Evolutionary conservation across 371 early-diverging fungal species (phyloP).

Genomic region (Sporodiniella umbellata): DNA sequence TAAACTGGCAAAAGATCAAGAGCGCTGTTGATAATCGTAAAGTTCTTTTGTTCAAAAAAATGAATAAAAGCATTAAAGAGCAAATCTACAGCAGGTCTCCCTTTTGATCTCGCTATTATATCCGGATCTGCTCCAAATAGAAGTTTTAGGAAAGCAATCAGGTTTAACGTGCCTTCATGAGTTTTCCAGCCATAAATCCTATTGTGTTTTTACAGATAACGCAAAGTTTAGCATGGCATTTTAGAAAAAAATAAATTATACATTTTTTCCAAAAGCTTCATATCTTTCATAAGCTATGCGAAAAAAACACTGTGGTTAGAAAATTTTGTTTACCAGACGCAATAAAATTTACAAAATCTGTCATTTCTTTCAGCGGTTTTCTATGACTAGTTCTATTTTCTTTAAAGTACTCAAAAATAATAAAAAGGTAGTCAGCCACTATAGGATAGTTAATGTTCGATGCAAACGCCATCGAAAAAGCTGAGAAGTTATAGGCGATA

Average conservation of each 20-base stretch:
- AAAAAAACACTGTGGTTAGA: background rate
- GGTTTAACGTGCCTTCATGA: conserved; percentile 20
- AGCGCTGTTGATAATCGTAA: conserved; percentile 19
- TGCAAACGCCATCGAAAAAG: conserved; percentile 14
- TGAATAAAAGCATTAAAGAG: conserved; percentile 18
- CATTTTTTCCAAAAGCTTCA: conserved; percentile 34
- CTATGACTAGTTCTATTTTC: conserved; percentile 11
- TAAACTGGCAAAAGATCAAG: conserved; percentile 37
- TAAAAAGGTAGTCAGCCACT: conserved; percentile 21
- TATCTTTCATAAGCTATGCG: conserved; percentile 27
- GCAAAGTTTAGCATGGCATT: no score
- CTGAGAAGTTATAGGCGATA: conserved; percentile 24
- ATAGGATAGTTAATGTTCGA: conserved; percentile 12
- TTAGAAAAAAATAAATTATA: no score
- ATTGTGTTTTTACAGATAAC: no score
- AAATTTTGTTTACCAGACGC: background rate
- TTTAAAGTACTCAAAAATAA: conserved; percentile 30
- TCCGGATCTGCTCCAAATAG: conserved; percentile 47
- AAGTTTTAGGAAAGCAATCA: conserved; percentile 32
- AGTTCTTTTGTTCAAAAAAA: conserved; percentile 12
- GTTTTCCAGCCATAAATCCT: conserved; percentile 31
- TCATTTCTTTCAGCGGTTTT: conserved; percentile 11
- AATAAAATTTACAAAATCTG: conserved; percentile 19
- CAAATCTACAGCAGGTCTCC: conserved; percentile 16
- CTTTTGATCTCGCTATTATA: conserved; percentile 35